Percentiles rank a stretch among this genome's conserved stretches.
phyloP scores from a whole-genome alignment of 257 asterid species.

The Solanum raphanifolium region DNA sequence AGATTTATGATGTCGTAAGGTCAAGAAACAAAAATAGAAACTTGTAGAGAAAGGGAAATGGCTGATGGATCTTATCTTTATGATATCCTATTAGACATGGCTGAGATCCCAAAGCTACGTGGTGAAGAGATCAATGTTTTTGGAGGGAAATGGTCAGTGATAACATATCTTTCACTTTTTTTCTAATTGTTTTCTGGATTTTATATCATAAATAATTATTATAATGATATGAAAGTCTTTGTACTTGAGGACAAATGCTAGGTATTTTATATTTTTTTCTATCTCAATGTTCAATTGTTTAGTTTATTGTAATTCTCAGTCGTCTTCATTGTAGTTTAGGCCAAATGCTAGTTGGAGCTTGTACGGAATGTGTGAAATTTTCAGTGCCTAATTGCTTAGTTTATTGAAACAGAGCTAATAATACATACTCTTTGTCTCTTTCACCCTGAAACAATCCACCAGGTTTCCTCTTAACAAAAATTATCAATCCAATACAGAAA shows the following conservation, averaged over 20 bases:
- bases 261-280: background rate
- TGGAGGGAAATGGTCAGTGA: background rate
- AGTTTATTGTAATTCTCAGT: too few relatives aligned
- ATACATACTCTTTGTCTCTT: too few relatives aligned
- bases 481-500: too few relatives aligned
- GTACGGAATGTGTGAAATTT: too few relatives aligned
- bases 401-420: too few relatives aligned
- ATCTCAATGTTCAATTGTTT: too few relatives aligned
- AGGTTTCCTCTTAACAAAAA: too few relatives aligned
- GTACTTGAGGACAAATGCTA: background rate
- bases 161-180: background rate
- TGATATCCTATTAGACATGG: background rate
- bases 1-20: background rate
- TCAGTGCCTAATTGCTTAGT: too few relatives aligned
- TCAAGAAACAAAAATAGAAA: background rate
- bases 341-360: too few relatives aligned
- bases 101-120: background rate
- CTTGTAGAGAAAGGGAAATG: background rate
- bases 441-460: too few relatives aligned
- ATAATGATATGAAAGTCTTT: background rate
- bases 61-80: background rate
- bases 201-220: background rate
- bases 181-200: background rate
- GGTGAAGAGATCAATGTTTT: background rate
- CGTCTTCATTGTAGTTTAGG: too few relatives aligned